Percentiles rank a stretch among this genome's conserved stretches.
phyloP scores from a whole-genome alignment of 345 rosid genomes.

The Salix suchowensis region DNA sequence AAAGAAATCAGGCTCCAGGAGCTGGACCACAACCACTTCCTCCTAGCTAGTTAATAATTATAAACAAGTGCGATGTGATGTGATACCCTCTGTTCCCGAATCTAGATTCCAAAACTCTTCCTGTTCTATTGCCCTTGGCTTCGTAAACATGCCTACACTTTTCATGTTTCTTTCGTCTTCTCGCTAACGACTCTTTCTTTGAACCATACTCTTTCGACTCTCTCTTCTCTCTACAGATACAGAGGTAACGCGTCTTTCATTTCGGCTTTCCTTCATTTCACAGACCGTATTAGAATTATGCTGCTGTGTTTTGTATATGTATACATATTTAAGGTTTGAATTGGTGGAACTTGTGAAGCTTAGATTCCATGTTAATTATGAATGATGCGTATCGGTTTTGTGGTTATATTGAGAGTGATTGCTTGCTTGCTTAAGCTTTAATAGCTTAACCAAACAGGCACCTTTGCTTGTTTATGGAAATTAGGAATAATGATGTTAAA shows the following conservation, averaged over 20 bases:
- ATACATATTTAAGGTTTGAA: background rate
- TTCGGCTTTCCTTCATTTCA: background rate
- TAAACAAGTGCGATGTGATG: background rate
- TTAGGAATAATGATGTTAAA: background rate
- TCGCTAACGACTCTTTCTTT: background rate
- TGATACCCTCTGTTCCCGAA: background rate
- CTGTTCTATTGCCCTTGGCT: slow-evolving; percentile 1
- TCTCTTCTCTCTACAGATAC: background rate
- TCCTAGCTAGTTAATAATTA: too few relatives aligned
- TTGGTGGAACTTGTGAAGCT: background rate
- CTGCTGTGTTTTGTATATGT: background rate
- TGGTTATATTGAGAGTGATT: background rate
- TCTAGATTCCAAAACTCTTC: slow-evolving; percentile 1
- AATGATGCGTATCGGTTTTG: background rate
- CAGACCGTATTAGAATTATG: background rate
- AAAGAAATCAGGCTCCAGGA: too few relatives aligned
- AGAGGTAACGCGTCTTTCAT: background rate
- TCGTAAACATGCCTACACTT: background rate
- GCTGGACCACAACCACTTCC: too few relatives aligned
- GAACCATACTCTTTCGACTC: background rate
- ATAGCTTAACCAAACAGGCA: background rate
- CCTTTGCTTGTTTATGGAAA: background rate
- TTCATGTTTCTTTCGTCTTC: background rate
- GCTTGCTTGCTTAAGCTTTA: background rate
- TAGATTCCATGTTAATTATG: background rate